phyloP scores from a whole-genome alignment of 2,329 filamentous ascomycete species.

The Botrytis sinoallii region DNA sequence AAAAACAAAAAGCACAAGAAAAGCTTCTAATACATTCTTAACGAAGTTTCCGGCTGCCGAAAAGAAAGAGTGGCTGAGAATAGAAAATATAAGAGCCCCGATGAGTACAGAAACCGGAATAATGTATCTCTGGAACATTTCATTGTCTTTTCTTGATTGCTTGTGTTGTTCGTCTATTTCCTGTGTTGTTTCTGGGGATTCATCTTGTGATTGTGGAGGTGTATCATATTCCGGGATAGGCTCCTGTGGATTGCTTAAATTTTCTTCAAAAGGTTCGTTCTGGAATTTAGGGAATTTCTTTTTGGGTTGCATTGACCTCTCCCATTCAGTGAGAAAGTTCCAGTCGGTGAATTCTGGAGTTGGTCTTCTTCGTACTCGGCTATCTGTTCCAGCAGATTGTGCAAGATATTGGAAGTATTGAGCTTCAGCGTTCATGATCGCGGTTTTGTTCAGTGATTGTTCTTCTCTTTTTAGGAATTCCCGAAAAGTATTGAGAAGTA shows the following conservation, averaged over 20 bases:
- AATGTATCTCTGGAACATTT: not conserved
- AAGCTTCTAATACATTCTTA: not conserved
- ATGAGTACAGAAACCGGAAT: not conserved
- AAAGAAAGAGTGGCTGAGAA: not conserved
- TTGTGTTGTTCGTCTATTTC: not conserved
- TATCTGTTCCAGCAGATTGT: not conserved
- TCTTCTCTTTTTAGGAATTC: too few relatives aligned
- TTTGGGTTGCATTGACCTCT: not conserved
- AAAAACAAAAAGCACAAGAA: not conserved
- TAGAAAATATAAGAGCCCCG: too few relatives aligned
- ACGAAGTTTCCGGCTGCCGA: not conserved
- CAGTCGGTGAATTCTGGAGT: not conserved
- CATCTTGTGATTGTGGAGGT: not conserved
- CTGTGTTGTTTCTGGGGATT: not conserved
- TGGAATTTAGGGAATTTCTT: rapidly evolving
- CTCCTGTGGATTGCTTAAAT: not conserved
- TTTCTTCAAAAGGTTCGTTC: not conserved
- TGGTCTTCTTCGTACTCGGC: not conserved
- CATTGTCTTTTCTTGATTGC: not conserved
- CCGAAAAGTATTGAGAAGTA: not conserved
- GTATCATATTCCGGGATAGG: not conserved
- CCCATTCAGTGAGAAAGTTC: not conserved
- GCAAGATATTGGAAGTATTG: not conserved
- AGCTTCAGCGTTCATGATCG: not conserved
- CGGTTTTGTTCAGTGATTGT: not conserved